Evolutionary conservation across 345 rosid species (phyloP).

Genomic region (Acer saccharum): DNA sequence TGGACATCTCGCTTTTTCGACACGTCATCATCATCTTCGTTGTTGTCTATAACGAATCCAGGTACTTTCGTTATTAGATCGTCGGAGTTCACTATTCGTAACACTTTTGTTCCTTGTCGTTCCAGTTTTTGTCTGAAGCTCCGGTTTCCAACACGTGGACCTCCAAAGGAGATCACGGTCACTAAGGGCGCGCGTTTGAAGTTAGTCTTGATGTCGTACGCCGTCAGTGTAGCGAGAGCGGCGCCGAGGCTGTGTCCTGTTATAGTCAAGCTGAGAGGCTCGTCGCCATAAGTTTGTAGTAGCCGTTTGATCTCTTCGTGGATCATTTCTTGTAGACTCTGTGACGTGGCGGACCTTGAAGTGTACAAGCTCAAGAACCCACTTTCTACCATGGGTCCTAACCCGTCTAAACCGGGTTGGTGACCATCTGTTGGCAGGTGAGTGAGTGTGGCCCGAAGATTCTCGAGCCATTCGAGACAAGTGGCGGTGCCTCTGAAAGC

Average conservation of each 20-base stretch:
- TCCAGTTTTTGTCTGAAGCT: conserved; percentile 64
- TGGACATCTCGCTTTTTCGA: conserved; percentile 8
- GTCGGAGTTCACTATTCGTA: conserved; percentile 85
- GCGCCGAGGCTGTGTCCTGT: conserved; percentile 98
- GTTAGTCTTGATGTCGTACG: conserved; percentile 68
- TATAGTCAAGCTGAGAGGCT: conserved; percentile 78
- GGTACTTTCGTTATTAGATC: conserved; percentile 88
- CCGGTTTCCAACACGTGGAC: conserved; percentile 88
- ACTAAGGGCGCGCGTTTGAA: conserved; percentile 57
- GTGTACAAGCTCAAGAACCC: conserved; percentile 86
- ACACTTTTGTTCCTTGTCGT: conserved; percentile 65
- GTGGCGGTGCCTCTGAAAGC: conserved; percentile 89
- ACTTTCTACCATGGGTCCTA: conserved; percentile 82
- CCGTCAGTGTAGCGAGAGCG: conserved; percentile 75
- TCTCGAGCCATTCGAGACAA: conserved; percentile 93
- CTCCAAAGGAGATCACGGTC: conserved; percentile 90
- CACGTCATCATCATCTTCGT: conserved; percentile 26
- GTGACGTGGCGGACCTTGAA: conserved; percentile 40
- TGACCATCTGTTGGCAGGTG: conserved; percentile 33
- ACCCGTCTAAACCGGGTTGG: background rate
- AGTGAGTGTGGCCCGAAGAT: conserved; percentile 76
- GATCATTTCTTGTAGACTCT: conserved; percentile 67
- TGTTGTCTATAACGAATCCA: conserved; percentile 58
- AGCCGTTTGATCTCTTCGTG: conserved; percentile 59
- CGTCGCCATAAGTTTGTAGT: conserved; percentile 59